A percentile compares a stretch with the other conserved stretches of the same genome.
These are phyloP conservation scores for Coprinopsis cinerea DNA, from an alignment of 768 basidiomycete genomes.

Conservation along the genomic window DNA sequence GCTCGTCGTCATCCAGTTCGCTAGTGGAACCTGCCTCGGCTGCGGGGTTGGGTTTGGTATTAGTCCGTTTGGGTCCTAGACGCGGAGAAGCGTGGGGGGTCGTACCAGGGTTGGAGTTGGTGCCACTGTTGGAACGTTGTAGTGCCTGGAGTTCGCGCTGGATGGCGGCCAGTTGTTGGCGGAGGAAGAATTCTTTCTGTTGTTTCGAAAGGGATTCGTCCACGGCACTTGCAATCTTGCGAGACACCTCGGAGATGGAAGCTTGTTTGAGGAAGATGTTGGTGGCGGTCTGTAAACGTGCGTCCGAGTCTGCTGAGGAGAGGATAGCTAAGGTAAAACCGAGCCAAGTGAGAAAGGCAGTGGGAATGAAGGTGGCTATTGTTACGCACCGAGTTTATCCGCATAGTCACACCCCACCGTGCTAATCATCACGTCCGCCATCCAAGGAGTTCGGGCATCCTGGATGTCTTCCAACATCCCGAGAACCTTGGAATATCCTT, in stretches of 20 bases:
- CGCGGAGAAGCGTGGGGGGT: constrained; percentile 6
- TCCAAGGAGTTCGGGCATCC: constrained; percentile 57
- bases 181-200: constrained; percentile 82
- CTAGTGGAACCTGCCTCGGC: constrained; percentile 28
- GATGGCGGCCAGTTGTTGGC: constrained; percentile 78
- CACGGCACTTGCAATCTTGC: constrained; percentile 74
- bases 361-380: background rate
- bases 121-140: constrained; percentile 25
- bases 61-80: constrained; percentile 13
- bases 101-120: constrained; percentile 6
- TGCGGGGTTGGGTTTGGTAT: constrained; percentile 14
- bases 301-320: constrained; percentile 50
- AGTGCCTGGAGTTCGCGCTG: constrained; percentile 67
- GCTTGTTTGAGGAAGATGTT: constrained; percentile 69
- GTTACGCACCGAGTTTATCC: constrained; percentile 62
- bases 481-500: constrained; percentile 64
- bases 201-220: constrained; percentile 84
- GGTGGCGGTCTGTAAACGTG: constrained; percentile 61
- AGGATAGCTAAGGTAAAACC: constrained; percentile 45
- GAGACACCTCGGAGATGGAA: constrained; percentile 74
- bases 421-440: constrained; percentile 72
- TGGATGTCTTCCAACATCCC: constrained; percentile 70
- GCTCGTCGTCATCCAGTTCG: constrained; percentile 73
- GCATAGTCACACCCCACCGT: constrained; percentile 58
- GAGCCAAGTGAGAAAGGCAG: background rate